Evolutionary conservation across 768 basidiomycete species (phyloP).

Genomic region (Crucibulum laeve): DNA sequence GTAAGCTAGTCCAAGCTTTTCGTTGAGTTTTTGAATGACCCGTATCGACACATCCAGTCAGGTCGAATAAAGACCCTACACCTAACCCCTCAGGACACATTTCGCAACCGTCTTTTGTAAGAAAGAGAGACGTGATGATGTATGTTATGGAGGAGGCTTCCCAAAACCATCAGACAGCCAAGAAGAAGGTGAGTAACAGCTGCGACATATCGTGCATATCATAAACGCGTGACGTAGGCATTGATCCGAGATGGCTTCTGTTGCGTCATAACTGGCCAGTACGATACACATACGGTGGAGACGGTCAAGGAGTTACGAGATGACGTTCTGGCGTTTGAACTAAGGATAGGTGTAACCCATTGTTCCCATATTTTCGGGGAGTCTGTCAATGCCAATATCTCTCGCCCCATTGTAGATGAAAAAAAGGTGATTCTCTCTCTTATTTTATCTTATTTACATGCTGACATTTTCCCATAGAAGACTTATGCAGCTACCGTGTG

Average conservation of each 20-base stretch:
- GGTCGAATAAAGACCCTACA: not conserved
- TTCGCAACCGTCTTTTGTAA: too few relatives aligned
- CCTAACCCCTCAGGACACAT: not conserved
- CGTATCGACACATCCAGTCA: not conserved
- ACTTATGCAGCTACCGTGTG: not conserved
- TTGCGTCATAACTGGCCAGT: not conserved
- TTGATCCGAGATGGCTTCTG: not conserved
- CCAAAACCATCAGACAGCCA: not conserved
- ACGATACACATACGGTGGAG: not conserved
- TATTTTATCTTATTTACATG: not conserved
- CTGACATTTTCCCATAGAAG: not conserved
- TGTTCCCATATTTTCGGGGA: not conserved
- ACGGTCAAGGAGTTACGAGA: not conserved
- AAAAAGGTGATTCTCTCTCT: not conserved
- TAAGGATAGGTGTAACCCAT: not conserved
- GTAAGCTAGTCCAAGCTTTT: not conserved
- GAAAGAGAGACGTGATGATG: not conserved
- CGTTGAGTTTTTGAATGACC: not conserved
- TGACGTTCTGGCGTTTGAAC: not conserved
- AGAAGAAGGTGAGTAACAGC: not conserved
- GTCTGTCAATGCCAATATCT: not conserved
- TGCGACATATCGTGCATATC: not conserved
- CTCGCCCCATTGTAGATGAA: not conserved
- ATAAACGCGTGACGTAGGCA: not conserved
- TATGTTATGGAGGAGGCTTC: not conserved